Percentiles rank a stretch among this genome's conserved stretches.
phyloP scores from a whole-genome alignment of 495 filamentous ascomycete species.

The Xylaria flabelliformis region DNA sequence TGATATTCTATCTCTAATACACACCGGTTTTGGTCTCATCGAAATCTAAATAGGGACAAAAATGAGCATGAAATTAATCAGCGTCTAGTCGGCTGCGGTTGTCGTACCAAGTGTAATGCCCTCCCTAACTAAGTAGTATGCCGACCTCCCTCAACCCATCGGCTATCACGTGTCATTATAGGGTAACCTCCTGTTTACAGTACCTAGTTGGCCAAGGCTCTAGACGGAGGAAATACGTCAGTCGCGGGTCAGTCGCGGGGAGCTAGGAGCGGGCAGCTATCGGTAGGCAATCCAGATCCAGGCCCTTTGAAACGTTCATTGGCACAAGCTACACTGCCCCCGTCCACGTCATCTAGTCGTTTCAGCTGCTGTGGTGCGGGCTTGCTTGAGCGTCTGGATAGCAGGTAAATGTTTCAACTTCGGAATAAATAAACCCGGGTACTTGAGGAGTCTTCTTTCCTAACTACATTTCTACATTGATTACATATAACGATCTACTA shows the following conservation, averaged over 20 bases:
- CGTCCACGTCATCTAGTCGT: constrained; percentile 24
- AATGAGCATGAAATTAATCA: not conserved
- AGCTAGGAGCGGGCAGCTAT: not conserved
- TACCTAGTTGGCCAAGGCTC: not conserved
- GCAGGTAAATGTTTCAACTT: not conserved
- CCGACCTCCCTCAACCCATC: not conserved
- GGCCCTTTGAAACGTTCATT: constrained; percentile 4
- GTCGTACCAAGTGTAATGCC: not conserved
- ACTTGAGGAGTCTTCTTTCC: not conserved
- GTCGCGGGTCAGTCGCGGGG: not conserved
- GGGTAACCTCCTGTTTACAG: not conserved
- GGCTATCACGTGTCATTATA: not conserved
- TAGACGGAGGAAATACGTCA: not conserved
- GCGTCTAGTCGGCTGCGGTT: too few species aligned
- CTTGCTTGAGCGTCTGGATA: not conserved
- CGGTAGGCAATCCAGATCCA: not conserved
- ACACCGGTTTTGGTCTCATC: not conserved
- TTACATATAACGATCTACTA: not conserved
- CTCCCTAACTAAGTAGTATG: too few species aligned
- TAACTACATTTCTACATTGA: not conserved
- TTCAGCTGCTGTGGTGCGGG: constrained; percentile 9
- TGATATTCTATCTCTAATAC: not conserved
- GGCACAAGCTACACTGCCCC: constrained; percentile 17
- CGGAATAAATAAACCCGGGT: not conserved
- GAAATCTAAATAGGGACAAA: not conserved